Conservation (phyloP, 2,329 filamentous ascomycete species). For the Fonsecaea nubica region DNA sequence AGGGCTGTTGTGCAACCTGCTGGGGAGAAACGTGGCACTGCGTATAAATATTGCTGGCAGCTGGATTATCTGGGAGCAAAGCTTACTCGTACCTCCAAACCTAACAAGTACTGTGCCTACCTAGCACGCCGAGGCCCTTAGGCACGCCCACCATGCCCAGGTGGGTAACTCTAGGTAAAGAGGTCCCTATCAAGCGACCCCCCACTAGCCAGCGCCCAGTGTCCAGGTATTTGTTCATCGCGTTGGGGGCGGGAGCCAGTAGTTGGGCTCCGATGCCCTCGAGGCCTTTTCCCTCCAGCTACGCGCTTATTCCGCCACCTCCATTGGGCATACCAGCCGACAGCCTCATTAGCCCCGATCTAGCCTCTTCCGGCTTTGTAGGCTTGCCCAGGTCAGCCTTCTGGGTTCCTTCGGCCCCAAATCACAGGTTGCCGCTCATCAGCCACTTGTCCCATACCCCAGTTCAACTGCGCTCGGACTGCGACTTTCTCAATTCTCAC, state of each 20-base stretch:
- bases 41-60: not conserved
- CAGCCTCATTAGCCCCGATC: slow-evolving; percentile 3
- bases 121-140: no score
- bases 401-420: not conserved
- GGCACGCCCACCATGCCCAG: not conserved
- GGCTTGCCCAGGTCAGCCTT: not conserved
- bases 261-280: not conserved
- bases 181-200: not conserved
- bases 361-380: slow-evolving; percentile 5
- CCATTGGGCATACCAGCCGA: slow-evolving; percentile 13
- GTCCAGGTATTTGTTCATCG: not conserved
- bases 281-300: slow-evolving; percentile 1
- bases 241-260: not conserved
- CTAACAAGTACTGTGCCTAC: no score
- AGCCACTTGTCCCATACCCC: slow-evolving; percentile 12
- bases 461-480: not conserved
- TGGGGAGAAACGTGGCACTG: no score
- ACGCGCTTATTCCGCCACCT: slow-evolving; percentile 16
- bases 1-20: not conserved
- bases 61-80: not conserved
- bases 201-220: no score
- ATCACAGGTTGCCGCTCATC: slow-evolving; percentile 7
- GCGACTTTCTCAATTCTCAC: slow-evolving; percentile 10
- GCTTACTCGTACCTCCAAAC: not conserved
- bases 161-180: not conserved